These are phyloP conservation scores for Candida palmyrensis DNA, from an alignment of 805 yeast species.

Conservation along the genomic window DNA sequence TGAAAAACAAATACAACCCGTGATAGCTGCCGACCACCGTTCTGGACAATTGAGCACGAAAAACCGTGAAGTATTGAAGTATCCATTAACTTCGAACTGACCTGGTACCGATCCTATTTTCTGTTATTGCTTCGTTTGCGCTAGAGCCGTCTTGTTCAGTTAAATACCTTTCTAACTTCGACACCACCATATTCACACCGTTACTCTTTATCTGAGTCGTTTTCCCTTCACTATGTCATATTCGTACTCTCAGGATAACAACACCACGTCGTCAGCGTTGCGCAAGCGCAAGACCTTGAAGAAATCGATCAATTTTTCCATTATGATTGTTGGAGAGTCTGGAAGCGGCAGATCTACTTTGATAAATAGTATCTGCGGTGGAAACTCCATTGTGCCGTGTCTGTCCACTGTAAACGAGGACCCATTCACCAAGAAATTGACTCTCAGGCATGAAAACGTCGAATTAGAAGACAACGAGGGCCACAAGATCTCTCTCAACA, in stretches of 20 bases:
- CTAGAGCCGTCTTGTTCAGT: background rate
- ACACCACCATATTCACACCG: background rate
- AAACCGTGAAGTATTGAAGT: too few relatives aligned
- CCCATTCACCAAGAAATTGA: slow-evolving; percentile 41
- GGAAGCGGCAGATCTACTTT: slow-evolving; percentile 92
- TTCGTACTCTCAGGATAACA: slow-evolving; percentile 12
- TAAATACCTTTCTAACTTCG: background rate
- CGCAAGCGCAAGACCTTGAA: slow-evolving; percentile 73
- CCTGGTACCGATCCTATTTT: background rate
- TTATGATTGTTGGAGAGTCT: slow-evolving; percentile 82
- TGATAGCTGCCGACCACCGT: too few relatives aligned
- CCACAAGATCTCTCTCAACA: slow-evolving; percentile 68
- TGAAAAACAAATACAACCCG: too few relatives aligned
- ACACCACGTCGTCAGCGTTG: slow-evolving; percentile 36
- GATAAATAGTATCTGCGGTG: slow-evolving; percentile 86
- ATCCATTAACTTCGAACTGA: background rate
- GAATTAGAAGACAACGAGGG: slow-evolving; percentile 85
- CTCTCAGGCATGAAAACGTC: slow-evolving; percentile 72
- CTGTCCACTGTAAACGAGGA: slow-evolving; percentile 62
- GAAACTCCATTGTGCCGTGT: slow-evolving; percentile 67
- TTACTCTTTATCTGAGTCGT: background rate
- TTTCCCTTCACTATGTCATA: slow-evolving; percentile 4
- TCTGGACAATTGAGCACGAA: too few relatives aligned
- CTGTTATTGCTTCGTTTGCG: background rate
- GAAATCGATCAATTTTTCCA: slow-evolving; percentile 78